Evolutionary conservation across 495 filamentous ascomycete species (phyloP).

Genomic region (Usnea hakonensis): DNA sequence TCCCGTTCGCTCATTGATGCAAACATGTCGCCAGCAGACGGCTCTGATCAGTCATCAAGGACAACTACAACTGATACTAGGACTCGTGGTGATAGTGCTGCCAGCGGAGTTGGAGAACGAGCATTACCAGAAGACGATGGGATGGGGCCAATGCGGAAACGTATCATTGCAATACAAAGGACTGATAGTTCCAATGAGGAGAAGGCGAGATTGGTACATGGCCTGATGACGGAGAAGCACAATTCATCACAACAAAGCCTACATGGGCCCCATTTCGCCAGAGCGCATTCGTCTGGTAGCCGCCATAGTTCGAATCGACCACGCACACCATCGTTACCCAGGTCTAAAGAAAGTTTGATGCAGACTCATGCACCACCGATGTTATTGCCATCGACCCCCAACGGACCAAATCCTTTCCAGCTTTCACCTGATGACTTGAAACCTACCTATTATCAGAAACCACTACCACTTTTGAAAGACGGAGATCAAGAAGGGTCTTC

Average conservation of each 20-base stretch:
- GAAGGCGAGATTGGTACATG: constrained; percentile 79
- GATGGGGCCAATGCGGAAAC: constrained; percentile 65
- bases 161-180: constrained; percentile 69
- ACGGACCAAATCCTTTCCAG: constrained; percentile 50
- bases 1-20: constrained; percentile 20
- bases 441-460: constrained; percentile 58
- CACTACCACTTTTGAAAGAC: constrained; percentile 32
- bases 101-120: constrained; percentile 19
- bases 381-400: constrained; percentile 28
- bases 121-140: constrained; percentile 86
- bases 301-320: constrained; percentile 33
- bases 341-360: constrained; percentile 26
- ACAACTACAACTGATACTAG: constrained; percentile 9
- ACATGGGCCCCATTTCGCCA: constrained; percentile 25
- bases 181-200: constrained; percentile 56
- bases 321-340: constrained; percentile 31
- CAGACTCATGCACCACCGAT: constrained; percentile 28
- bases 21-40: constrained; percentile 23
- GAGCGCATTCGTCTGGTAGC: constrained; percentile 31
- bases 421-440: constrained; percentile 62
- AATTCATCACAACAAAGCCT: constrained; percentile 38
- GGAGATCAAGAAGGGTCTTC: constrained; percentile 37
- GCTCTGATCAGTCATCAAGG: constrained; percentile 12
- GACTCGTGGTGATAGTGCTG: constrained; percentile 7
- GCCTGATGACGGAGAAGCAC: constrained; percentile 74